phyloP scores from a whole-genome alignment of 2,329 filamentous ascomycete genomes.

The Myriosclerotinia duriaeana region DNA sequence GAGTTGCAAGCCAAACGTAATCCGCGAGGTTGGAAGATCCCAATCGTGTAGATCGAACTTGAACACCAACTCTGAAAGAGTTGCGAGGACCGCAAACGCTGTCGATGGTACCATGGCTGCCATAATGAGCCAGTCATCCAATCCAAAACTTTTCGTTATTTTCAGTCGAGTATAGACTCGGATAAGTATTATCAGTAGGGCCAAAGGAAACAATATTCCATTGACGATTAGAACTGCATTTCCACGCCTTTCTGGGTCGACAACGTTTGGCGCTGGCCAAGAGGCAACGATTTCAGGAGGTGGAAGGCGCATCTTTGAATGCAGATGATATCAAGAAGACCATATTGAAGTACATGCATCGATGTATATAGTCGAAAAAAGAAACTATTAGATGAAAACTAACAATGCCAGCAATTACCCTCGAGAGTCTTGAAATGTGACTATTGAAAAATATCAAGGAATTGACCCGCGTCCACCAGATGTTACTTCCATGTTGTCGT shows the following conservation, averaged over 20 bases:
- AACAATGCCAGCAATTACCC: background rate
- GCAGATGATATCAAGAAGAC: background rate
- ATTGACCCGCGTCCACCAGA: background rate
- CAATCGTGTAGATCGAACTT: conserved; percentile 45
- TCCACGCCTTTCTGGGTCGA: conserved; percentile 47
- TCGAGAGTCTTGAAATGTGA: background rate
- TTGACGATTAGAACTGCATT: conserved; percentile 47
- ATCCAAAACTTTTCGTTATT: conserved; percentile 48
- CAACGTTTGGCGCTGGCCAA: conserved; percentile 47
- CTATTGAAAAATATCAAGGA: background rate
- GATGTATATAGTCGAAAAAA: background rate
- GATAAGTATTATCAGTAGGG: conserved; percentile 44
- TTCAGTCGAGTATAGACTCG: conserved; percentile 49
- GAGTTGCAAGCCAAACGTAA: conserved; percentile 41
- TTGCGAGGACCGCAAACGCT: conserved; percentile 41
- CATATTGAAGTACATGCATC: background rate
- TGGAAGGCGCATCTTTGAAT: conserved; percentile 19
- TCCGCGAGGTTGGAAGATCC: conserved; percentile 41
- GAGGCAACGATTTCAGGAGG: conserved; percentile 10
- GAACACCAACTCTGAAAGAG: conserved; percentile 40
- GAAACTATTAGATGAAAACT: background rate
- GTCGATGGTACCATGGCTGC: conserved; percentile 37
- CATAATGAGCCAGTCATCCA: conserved; percentile 50
- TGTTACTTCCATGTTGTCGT: too few relatives aligned
- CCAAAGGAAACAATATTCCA: conserved; percentile 43